These are phyloP conservation scores for Hamamelis virginiana DNA, from an alignment of 164 flowering plant species.

Conservation along the genomic window DNA sequence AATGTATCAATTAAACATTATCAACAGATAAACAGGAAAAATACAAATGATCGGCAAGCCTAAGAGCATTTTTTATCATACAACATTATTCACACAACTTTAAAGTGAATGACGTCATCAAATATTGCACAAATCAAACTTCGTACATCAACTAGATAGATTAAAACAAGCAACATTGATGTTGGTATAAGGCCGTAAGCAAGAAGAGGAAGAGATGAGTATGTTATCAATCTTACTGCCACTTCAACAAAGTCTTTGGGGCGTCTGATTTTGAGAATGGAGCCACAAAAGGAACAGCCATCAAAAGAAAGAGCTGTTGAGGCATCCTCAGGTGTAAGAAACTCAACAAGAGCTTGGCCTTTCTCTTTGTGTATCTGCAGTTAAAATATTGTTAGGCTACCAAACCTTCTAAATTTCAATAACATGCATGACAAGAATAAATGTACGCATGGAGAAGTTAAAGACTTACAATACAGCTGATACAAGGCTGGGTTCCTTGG, in stretches of 20 bases:
- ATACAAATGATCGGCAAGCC: too few relatives aligned
- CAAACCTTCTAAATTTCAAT: background rate
- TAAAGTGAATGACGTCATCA: too few relatives aligned
- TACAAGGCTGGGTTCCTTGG: slow-evolving; percentile 78
- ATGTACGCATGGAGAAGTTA: background rate
- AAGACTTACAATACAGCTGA: slow-evolving; percentile 77
- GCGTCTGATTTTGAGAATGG: slow-evolving; percentile 74
- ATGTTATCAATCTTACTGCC: slow-evolving; percentile 63
- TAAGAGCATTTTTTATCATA: too few relatives aligned
- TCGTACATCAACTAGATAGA: too few relatives aligned
- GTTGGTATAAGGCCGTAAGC: background rate
- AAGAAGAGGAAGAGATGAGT: slow-evolving; percentile 12
- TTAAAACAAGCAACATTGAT: background rate
- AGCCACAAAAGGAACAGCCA: slow-evolving; percentile 62
- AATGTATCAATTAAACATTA: too few relatives aligned
- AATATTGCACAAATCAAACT: too few relatives aligned
- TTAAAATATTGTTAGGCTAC: slow-evolving; percentile 4
- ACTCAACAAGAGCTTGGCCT: slow-evolving; percentile 87
- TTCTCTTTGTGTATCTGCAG: slow-evolving; percentile 84
- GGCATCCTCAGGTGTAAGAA: slow-evolving; percentile 93
- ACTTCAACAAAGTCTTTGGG: slow-evolving; percentile 80
- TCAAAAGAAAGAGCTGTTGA: slow-evolving; percentile 81
- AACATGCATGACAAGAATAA: slow-evolving; percentile 2
- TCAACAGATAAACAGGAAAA: too few relatives aligned
- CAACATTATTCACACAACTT: too few relatives aligned